phyloP scores from a whole-genome alignment of 345 rosid genomes.

The Salix exigua region DNA sequence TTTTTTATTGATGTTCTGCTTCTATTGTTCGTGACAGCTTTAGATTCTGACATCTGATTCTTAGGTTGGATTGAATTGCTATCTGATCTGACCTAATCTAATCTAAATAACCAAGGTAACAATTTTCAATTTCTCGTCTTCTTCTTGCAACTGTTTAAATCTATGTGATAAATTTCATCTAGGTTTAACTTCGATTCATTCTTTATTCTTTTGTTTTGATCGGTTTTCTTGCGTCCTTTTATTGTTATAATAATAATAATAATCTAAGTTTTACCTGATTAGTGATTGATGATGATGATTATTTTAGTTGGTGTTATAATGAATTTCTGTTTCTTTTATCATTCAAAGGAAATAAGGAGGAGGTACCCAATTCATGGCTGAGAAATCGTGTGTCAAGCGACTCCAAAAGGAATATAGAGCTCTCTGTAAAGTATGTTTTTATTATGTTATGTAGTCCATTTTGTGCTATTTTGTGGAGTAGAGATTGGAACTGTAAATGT shows the following conservation, averaged over 20 bases:
- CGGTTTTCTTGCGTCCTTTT: too few relatives aligned
- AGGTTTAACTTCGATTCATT: not conserved
- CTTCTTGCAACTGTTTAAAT: too few relatives aligned
- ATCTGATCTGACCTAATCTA: too few relatives aligned
- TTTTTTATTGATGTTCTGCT: not conserved
- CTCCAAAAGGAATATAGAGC: constrained; percentile 97
- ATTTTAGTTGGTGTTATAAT: too few relatives aligned
- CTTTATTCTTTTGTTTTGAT: too few relatives aligned
- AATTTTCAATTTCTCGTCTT: not conserved
- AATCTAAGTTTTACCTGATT: not conserved
- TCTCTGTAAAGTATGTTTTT: constrained; percentile 72
- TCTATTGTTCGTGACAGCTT: not conserved
- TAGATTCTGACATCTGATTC: not conserved
- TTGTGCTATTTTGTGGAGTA: not conserved
- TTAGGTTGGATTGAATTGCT: too few relatives aligned
- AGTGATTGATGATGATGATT: not conserved
- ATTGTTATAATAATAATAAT: too few relatives aligned
- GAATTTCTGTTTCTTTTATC: too few relatives aligned
- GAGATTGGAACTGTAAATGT: not conserved
- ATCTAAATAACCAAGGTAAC: not conserved
- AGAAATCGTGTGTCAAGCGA: constrained; percentile 83
- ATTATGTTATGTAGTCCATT: not conserved
- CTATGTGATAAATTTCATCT: not conserved
- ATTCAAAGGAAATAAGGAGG: not conserved
- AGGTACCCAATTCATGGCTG: constrained; percentile 56